phyloP scores from a whole-genome alignment of 345 rosid species.

The Clarkia xantiana region DNA sequence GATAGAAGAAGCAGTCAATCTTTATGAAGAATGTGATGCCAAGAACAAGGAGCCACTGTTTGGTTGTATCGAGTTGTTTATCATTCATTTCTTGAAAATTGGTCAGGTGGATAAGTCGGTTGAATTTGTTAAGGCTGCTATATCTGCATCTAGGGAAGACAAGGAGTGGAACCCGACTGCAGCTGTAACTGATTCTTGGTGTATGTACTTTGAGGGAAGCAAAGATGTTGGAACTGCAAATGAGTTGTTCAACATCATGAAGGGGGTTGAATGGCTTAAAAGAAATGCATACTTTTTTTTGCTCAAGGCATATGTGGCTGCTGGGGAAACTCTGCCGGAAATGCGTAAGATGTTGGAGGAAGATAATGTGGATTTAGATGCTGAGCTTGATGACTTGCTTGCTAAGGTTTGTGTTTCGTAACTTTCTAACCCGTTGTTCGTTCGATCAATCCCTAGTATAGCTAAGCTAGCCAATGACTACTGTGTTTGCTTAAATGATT shows the following conservation, averaged over 20 bases:
- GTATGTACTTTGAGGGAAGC: constrained; percentile 23
- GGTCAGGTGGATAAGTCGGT: constrained; percentile 27
- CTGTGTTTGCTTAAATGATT: too few relatives aligned
- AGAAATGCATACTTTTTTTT: constrained; percentile 19
- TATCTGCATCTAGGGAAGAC: constrained; percentile 14
- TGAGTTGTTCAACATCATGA: constrained; percentile 29
- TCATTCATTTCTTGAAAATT: constrained; percentile 39
- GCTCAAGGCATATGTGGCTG: constrained; percentile 40
- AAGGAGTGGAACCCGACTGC: constrained; percentile 29
- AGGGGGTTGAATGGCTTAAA: constrained; percentile 20
- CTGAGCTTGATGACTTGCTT: constrained; percentile 43
- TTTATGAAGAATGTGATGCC: constrained; percentile 24
- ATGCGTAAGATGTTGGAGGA: constrained; percentile 33
- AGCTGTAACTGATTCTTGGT: constrained; percentile 24
- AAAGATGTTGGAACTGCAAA: constrained; percentile 55
- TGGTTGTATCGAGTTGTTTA: constrained; percentile 36
- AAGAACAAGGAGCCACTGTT: constrained; percentile 21
- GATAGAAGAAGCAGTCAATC: constrained; percentile 37
- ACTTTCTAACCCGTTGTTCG: too few relatives aligned
- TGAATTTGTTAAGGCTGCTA: constrained; percentile 33
- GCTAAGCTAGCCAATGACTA: too few relatives aligned
- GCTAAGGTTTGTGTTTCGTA: constrained; percentile 22
- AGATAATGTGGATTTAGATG: constrained; percentile 28
- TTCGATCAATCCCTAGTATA: too few relatives aligned
- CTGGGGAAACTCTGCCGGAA: constrained; percentile 41